Evolutionary conservation across 305 asterid genomes (phyloP).

Genomic region (Fraxinus velutina): DNA sequence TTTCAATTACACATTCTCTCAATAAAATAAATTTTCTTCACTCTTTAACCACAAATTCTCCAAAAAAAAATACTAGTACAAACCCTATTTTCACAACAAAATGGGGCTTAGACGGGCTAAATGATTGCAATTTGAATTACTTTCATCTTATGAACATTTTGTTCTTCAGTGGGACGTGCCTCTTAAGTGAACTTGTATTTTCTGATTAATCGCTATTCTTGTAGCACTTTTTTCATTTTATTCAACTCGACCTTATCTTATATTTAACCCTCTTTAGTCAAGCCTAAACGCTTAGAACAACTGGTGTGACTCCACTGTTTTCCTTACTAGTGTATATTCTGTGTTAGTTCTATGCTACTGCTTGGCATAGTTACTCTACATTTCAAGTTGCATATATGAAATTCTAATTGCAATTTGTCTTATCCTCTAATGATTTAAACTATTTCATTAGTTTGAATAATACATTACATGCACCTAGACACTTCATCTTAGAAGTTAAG

Average conservation of each 20-base stretch:
- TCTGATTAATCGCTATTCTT: not conserved
- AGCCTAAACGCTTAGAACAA: too few species aligned
- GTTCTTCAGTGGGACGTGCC: not conserved
- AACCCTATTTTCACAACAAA: not conserved
- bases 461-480: not conserved
- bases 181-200: not conserved
- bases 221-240: not conserved
- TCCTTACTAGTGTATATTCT: not conserved
- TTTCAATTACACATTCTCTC: not conserved
- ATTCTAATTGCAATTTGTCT: not conserved
- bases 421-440: not conserved
- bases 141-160: not conserved
- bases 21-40: not conserved
- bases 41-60: not conserved
- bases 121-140: not conserved
- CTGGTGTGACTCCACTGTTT: not conserved
- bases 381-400: not conserved
- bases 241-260: not conserved
- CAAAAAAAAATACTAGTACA: not conserved
- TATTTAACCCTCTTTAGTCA: not conserved
- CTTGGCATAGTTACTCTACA: not conserved
- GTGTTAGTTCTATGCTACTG: not conserved
- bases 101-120: not conserved
- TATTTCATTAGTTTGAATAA: not conserved
- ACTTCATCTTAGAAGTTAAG: not conserved